These are phyloP conservation scores for Kodamaea kaohsiungensis DNA, from an alignment of 805 yeast genomes.

Conservation along the genomic window DNA sequence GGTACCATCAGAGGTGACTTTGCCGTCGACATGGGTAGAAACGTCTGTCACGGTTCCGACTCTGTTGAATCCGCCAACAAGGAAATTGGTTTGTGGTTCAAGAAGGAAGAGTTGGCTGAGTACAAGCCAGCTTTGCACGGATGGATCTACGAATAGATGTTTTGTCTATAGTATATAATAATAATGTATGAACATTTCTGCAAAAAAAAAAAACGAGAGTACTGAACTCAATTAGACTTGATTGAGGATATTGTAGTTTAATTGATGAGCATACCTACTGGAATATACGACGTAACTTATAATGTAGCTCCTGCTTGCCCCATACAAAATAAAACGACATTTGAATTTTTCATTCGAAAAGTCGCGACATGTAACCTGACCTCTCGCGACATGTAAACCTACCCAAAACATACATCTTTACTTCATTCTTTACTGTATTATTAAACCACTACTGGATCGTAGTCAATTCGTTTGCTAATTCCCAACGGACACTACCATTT, in stretches of 20 bases:
- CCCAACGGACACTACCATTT: not conserved
- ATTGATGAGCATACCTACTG: too few relatives aligned
- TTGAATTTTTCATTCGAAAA: not conserved
- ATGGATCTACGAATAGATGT: constrained; percentile 89
- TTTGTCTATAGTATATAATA: constrained; percentile 1
- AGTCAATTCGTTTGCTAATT: not conserved
- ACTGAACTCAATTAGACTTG: too few relatives aligned
- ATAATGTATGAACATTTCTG: too few relatives aligned
- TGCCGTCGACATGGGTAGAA: constrained; percentile 98
- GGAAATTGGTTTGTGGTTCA: constrained; percentile 98
- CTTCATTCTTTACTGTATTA: not conserved
- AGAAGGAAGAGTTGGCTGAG: constrained; percentile 90
- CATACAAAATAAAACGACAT: too few relatives aligned
- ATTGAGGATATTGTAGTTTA: too few relatives aligned
- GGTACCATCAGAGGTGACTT: constrained; percentile 99
- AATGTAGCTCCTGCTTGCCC: too few relatives aligned
- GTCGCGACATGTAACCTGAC: not conserved
- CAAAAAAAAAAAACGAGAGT: too few relatives aligned
- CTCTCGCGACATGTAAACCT: not conserved
- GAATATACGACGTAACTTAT: too few relatives aligned
- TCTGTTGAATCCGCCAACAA: constrained; percentile 96
- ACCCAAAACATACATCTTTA: not conserved
- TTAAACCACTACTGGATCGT: not conserved
- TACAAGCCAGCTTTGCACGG: constrained; percentile 83
- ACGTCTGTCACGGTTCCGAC: constrained; percentile 99